Evolutionary conservation across 768 basidiomycete genomes (phyloP).

Genomic region (Artomyces pyxidatus): DNA sequence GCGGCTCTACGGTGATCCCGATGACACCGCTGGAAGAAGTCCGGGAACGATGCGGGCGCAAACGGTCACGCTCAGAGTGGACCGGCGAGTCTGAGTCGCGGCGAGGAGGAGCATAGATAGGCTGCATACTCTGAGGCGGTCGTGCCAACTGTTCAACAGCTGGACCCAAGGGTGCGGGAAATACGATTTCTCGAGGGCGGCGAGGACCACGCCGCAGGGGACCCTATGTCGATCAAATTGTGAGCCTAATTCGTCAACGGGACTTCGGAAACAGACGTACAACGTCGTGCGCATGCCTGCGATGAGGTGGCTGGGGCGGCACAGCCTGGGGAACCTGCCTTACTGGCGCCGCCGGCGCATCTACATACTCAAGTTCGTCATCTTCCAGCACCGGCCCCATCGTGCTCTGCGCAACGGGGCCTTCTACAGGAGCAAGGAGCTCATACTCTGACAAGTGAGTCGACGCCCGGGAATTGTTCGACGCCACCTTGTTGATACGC

Average conservation of each 20-base stretch:
- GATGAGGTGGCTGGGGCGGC: slow-evolving; percentile 2
- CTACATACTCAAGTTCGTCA: slow-evolving; percentile 11
- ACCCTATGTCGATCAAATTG: not conserved
- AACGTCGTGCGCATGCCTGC: not conserved
- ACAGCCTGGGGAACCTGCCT: not conserved
- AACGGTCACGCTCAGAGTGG: not conserved
- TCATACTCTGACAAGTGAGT: slow-evolving; percentile 16
- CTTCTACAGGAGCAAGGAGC: slow-evolving; percentile 11
- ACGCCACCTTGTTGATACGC: slow-evolving; percentile 3
- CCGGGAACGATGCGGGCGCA: slow-evolving; percentile 11
- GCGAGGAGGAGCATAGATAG: not conserved
- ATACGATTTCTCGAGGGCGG: slow-evolving; percentile 7
- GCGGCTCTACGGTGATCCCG: slow-evolving; percentile 14
- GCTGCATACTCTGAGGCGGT: not conserved
- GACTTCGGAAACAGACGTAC: not conserved
- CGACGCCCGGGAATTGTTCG: slow-evolving; percentile 12
- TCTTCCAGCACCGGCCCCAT: slow-evolving; percentile 8
- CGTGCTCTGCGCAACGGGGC: not conserved
- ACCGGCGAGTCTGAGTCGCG: slow-evolving; percentile 4
- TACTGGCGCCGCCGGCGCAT: not conserved
- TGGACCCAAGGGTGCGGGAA: slow-evolving; percentile 10
- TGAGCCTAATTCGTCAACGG: too few species aligned
- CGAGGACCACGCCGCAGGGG: slow-evolving; percentile 2
- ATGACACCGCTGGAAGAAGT: slow-evolving; percentile 14
- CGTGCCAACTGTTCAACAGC: slow-evolving; percentile 1